A percentile compares a stretch with the other conserved stretches of the same genome.
Evolutionary conservation across 2,329 filamentous ascomycete genomes (phyloP).

Genomic region (Aspergillus ruber): DNA sequence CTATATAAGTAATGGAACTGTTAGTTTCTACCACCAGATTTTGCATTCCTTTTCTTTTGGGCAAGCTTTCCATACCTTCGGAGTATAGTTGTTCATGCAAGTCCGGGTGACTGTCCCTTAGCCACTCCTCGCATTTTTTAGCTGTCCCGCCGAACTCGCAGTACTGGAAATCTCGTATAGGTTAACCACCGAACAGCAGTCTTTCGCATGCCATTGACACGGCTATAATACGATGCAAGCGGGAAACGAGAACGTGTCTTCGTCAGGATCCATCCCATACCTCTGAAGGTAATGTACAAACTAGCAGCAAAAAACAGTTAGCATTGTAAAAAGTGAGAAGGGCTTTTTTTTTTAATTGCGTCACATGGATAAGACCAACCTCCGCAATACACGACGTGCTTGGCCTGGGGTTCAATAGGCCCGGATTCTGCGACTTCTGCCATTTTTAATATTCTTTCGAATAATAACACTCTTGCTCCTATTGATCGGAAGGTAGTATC

Average conservation of each 20-base stretch:
- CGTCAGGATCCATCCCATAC: conserved; percentile 38
- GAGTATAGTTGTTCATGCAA: conserved; percentile 81
- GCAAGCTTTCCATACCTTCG: conserved; percentile 53
- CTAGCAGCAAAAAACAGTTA: conserved; percentile 27
- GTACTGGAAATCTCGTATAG: conserved; percentile 56
- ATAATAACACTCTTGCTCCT: background rate
- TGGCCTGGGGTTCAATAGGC: conserved; percentile 42
- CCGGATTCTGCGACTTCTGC: conserved; percentile 28
- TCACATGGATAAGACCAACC: conserved; percentile 35
- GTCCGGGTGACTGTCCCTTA: conserved; percentile 64
- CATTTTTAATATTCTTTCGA: conserved; percentile 15
- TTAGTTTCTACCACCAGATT: background rate
- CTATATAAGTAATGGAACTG: conserved; percentile 34
- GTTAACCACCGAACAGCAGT: background rate
- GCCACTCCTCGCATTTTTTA: conserved; percentile 97
- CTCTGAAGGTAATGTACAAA: conserved; percentile 62
- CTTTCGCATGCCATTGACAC: background rate
- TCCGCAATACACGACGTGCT: conserved; percentile 56
- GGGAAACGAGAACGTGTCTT: background rate
- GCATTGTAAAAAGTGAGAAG: background rate
- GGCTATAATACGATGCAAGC: background rate
- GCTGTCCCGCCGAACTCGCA: conserved; percentile 96
- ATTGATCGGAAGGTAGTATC: background rate
- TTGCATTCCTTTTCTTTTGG: background rate
- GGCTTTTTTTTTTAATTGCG: background rate